A percentile compares a stretch with the other conserved stretches of the same genome.
Evolutionary conservation across 192 early-diverging fungal species (phyloP).

Genomic region (Irineochytrium annulatum): DNA sequence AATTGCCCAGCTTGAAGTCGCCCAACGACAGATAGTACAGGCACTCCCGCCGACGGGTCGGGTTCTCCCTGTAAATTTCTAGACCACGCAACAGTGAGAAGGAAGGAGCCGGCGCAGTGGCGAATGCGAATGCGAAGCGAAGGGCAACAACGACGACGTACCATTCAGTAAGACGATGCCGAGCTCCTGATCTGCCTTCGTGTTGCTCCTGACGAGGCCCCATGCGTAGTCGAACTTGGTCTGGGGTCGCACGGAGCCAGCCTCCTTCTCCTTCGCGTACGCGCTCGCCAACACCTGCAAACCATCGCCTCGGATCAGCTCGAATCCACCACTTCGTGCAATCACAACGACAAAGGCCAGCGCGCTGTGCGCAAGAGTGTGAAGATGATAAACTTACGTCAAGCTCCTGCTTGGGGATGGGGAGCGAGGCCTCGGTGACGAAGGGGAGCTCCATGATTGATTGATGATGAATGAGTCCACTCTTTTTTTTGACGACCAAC

Average conservation of each 20-base stretch:
- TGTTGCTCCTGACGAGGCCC: slow-evolving; percentile 66
- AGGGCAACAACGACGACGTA: too few relatives aligned
- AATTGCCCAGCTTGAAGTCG: slow-evolving; percentile 87
- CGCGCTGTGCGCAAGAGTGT: too few relatives aligned
- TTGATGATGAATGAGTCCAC: neutral
- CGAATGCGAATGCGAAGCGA: neutral
- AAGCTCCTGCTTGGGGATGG: neutral
- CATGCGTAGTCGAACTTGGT: slow-evolving; percentile 98
- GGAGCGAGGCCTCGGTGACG: neutral
- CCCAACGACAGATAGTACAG: slow-evolving; percentile 91
- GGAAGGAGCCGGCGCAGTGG: neutral
- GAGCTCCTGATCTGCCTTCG: slow-evolving; percentile 62
- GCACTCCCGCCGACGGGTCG: slow-evolving; percentile 85
- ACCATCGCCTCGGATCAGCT: too few relatives aligned
- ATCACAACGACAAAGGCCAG: too few relatives aligned
- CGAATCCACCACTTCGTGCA: too few relatives aligned
- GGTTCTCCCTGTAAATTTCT: slow-evolving; percentile 85
- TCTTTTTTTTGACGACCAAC: slow-evolving; percentile 4
- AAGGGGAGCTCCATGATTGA: neutral
- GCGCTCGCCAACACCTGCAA: slow-evolving; percentile 5
- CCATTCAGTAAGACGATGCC: slow-evolving; percentile 76
- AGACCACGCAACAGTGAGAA: slow-evolving; percentile 17
- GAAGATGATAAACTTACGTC: neutral
- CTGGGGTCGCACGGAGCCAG: slow-evolving; percentile 65
- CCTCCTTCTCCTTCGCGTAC: slow-evolving; percentile 45